Conservation (phyloP, 1,139 yeast genomes). For the Kazachstania sp. region DNA sequence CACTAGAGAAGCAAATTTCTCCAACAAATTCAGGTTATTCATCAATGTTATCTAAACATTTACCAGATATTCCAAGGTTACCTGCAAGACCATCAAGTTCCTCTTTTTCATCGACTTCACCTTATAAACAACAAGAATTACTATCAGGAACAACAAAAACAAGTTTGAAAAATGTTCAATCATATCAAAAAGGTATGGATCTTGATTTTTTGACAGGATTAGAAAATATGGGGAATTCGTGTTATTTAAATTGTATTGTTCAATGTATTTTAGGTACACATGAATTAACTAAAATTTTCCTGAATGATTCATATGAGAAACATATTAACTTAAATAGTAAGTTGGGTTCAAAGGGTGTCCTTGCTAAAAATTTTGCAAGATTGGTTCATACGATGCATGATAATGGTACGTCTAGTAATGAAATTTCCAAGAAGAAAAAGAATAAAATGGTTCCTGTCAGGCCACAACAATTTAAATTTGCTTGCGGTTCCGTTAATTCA, state of each 20-base stretch:
- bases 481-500: conserved; percentile 62
- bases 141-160: background rate
- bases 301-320: conserved; percentile 51
- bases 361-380: conserved; percentile 66
- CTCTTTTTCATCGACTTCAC: background rate
- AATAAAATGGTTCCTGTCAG: conserved; percentile 35
- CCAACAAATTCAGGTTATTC: background rate
- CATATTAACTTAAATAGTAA: conserved; percentile 70
- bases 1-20: background rate
- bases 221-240: conserved; percentile 79
- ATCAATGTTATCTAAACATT: background rate
- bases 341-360: conserved; percentile 74
- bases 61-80: conserved; percentile 17
- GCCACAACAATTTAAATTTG: conserved; percentile 44
- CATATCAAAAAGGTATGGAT: conserved; percentile 7
- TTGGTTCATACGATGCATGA: conserved; percentile 5
- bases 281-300: conserved; percentile 40
- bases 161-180: background rate
- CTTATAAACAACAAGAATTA: background rate
- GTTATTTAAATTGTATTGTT: conserved; percentile 85
- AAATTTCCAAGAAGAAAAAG: conserved; percentile 13
- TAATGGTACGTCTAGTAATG: background rate
- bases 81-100: conserved; percentile 8
- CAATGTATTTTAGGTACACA: conserved; percentile 66
- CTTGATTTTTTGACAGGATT: conserved; percentile 48